phyloP scores from a whole-genome alignment of 306 rosid genomes.

The Castanea sativa region DNA sequence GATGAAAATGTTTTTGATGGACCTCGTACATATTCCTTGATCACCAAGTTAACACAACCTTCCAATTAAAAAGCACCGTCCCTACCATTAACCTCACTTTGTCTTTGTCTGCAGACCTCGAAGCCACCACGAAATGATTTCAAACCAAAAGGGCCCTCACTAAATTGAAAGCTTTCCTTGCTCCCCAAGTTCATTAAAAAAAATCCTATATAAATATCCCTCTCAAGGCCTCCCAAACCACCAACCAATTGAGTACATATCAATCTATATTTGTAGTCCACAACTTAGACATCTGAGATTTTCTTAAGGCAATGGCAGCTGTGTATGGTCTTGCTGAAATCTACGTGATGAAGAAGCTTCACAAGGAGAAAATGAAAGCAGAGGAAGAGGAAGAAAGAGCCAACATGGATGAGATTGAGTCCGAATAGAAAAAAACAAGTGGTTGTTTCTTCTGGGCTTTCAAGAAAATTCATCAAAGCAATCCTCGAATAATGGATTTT shows the following conservation, averaged over 20 bases:
- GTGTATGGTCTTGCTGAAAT: constrained; percentile 40
- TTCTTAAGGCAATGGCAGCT: not conserved
- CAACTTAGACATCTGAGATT: not conserved
- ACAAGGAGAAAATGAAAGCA: constrained; percentile 43
- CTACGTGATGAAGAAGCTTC: constrained; percentile 36
- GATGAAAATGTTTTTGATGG: too few species aligned
- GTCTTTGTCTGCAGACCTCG: not conserved
- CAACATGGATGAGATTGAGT: not conserved
- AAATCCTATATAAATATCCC: not conserved
- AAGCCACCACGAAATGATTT: not conserved
- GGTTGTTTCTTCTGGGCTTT: constrained; percentile 47
- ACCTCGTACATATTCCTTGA: not conserved
- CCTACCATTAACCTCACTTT: not conserved
- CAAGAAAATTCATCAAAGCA: constrained; percentile 10
- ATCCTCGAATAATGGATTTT: constrained; percentile 1
- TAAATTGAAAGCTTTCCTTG: not conserved
- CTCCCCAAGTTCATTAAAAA: not conserved
- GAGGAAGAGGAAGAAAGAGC: constrained; percentile 20
- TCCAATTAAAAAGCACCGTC: not conserved
- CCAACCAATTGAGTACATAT: not conserved
- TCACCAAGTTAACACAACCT: not conserved
- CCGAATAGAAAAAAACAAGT: not conserved
- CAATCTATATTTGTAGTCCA: too few species aligned
- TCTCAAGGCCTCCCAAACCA: not conserved
- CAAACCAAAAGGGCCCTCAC: too few species aligned